Evolutionary conservation across 2,329 filamentous ascomycete species (phyloP), one percentile per base, ranked within the genome.

Genomic region (Xylaria sp.): DNA sequence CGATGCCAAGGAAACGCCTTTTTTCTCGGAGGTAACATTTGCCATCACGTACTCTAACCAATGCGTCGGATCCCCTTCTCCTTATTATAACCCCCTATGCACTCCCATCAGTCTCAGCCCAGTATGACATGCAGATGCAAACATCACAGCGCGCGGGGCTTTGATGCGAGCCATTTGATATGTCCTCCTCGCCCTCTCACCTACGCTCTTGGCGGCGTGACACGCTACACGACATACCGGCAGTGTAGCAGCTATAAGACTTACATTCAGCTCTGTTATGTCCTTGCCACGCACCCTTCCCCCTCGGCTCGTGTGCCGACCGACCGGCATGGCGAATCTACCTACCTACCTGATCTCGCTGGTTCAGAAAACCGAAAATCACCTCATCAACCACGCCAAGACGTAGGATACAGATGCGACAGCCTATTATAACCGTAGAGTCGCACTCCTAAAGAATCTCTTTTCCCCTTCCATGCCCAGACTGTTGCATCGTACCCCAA

Each of bases 201-300:
- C 46, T 56, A 39, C 16, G 42, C 39, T 51, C 58, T 58, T 60
- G 58, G 58, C 58, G 19, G 34, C 50, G 42, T 57, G 30, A 47
- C 57, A 55, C 39, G 46, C 56, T 58, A 44, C 34, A 46, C 42
- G 5, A n/a, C 42, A 16, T 46, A 46, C 13, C 42, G 10, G 13
- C 7, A 42, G 37, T 42, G 42, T 46, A 46, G 55, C 55, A 59
- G 58, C 54, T 59, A 46, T 46, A 46, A 13, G n/a, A 46, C 42
- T 16, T 13, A n/a, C n/a, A 11, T 16, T 46, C 42, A 46, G 42
- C 42, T 46, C 11, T 11, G 39, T 46, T 39, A 34, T 47, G 13
- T 48, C 53, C 34, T 52, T 51, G 42, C 54, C 35, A 54, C n/a
- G 51, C 16, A 16, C 16, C 16, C 46, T 42, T 57, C n/a, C 5